Percentiles rank a stretch among this genome's conserved stretches.
Evolutionary conservation across 2,329 filamentous ascomycete species (phyloP).

Genomic region (Phoma sp.): DNA sequence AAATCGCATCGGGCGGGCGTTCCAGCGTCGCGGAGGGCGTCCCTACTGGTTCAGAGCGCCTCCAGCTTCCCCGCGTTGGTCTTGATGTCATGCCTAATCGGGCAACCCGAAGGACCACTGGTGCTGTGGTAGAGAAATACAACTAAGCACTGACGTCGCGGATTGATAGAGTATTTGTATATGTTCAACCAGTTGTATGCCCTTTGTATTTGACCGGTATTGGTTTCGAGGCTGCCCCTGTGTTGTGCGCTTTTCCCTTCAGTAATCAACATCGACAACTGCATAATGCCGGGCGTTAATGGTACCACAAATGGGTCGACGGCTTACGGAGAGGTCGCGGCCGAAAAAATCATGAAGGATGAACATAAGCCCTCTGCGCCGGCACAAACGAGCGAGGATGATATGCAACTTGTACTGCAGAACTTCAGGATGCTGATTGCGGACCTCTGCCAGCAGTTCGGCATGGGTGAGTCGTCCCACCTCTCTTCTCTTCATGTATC

Average conservation of each 20-base stretch:
- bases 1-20: background rate
- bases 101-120: slow-evolving; percentile 2
- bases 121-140: background rate
- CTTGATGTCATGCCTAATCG: background rate
- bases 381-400: slow-evolving; percentile 21
- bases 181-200: background rate
- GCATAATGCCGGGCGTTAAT: slow-evolving; percentile 1
- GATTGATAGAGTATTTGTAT: background rate
- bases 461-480: no score
- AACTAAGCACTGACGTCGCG: slow-evolving; percentile 2
- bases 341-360: slow-evolving; percentile 20
- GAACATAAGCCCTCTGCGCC: slow-evolving; percentile 24
- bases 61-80: slow-evolving; percentile 11
- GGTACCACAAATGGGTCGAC: slow-evolving; percentile 14
- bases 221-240: no score
- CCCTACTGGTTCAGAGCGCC: slow-evolving; percentile 4
- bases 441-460: slow-evolving; percentile 51
- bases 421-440: slow-evolving; percentile 68
- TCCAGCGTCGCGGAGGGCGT: slow-evolving; percentile 1
- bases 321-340: slow-evolving; percentile 24
- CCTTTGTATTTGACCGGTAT: no score
- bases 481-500: no score
- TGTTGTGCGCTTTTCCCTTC: no score
- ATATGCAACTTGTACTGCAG: slow-evolving; percentile 56
- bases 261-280: no score